Evolutionary conservation across 1,139 yeast genomes (phyloP).

Genomic region (Geotrichum europaeum): DNA sequence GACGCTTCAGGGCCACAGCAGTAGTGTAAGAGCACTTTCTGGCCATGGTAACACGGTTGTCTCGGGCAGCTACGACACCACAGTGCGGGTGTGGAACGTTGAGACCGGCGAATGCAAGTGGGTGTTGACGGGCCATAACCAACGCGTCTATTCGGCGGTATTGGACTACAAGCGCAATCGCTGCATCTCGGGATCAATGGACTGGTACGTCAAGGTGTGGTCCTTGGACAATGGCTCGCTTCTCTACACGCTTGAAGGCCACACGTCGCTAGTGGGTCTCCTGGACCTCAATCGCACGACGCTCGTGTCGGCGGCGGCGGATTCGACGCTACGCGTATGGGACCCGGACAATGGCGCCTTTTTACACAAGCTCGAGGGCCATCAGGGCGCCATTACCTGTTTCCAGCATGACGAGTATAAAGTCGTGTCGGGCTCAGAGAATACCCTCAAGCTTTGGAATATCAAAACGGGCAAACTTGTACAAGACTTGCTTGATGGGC

Average conservation of each 20-base stretch:
- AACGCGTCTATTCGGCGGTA: conserved; percentile 81
- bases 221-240: conserved; percentile 70
- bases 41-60: conserved; percentile 81
- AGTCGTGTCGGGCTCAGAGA: conserved; percentile 83
- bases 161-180: conserved; percentile 68
- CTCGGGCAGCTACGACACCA: conserved; percentile 87
- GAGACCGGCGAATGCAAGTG: conserved; percentile 54
- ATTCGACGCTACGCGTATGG: conserved; percentile 87
- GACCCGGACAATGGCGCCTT: conserved; percentile 73
- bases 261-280: conserved; percentile 82
- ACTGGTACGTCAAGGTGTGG: conserved; percentile 85
- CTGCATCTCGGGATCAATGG: conserved; percentile 92
- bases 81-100: conserved; percentile 50
- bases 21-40: conserved; percentile 80
- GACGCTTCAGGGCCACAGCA: conserved; percentile 78
- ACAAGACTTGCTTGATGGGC: conserved; percentile 67
- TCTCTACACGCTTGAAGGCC: conserved; percentile 68
- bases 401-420: conserved; percentile 84
- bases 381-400: conserved; percentile 84
- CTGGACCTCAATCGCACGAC: conserved; percentile 70
- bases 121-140: conserved; percentile 75
- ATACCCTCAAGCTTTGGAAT: conserved; percentile 79
- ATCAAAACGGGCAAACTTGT: conserved; percentile 69
- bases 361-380: conserved; percentile 70
- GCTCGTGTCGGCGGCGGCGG: conserved; percentile 96